These are phyloP conservation scores for Tolypocladium guangdongense DNA, from an alignment of 2,329 filamentous ascomycete species.

Conservation along the genomic window DNA sequence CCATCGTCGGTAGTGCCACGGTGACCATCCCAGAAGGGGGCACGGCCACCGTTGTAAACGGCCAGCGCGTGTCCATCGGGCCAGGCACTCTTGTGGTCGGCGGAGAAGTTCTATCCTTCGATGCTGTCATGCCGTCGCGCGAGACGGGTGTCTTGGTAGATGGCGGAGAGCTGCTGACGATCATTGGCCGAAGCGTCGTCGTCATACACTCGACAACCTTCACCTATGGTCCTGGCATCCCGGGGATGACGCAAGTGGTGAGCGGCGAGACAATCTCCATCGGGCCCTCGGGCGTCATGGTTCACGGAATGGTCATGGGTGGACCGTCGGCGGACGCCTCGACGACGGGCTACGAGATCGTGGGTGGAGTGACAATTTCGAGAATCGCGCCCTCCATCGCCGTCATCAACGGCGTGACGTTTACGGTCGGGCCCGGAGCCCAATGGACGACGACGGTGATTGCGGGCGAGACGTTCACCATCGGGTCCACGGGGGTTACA, in stretches of 20 bases:
- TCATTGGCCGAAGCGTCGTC: constrained; percentile 27
- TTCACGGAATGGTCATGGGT: constrained; percentile 31
- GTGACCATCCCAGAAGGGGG: constrained; percentile 28
- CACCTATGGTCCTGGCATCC: constrained; percentile 29
- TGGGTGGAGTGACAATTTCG: constrained; percentile 42
- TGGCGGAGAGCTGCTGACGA: constrained; percentile 37
- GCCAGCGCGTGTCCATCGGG: constrained; percentile 22
- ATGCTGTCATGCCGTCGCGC: constrained; percentile 15
- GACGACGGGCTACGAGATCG: constrained; percentile 32
- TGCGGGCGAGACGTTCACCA: constrained; percentile 38
- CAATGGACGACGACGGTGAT: constrained; percentile 33
- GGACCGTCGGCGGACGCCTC: constrained; percentile 23
- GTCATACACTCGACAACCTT: constrained; percentile 32
- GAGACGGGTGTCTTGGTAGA: constrained; percentile 33
- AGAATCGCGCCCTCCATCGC: constrained; percentile 35
- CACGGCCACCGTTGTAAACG: constrained; percentile 22
- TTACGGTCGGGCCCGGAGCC: constrained; percentile 36
- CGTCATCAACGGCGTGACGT: constrained; percentile 38
- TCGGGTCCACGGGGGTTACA: constrained; percentile 35
- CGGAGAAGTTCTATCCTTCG: constrained; percentile 25
- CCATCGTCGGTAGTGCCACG: constrained; percentile 29
- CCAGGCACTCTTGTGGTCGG: constrained; percentile 24
- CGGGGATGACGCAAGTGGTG: constrained; percentile 27
- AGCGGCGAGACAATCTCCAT: constrained; percentile 41
- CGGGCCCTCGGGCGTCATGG: constrained; percentile 31